A percentile compares a stretch with the other conserved stretches of the same genome.
Evolutionary conservation across 2,329 filamentous ascomycete genomes (phyloP).

Genomic region (Fusarium sp.): DNA sequence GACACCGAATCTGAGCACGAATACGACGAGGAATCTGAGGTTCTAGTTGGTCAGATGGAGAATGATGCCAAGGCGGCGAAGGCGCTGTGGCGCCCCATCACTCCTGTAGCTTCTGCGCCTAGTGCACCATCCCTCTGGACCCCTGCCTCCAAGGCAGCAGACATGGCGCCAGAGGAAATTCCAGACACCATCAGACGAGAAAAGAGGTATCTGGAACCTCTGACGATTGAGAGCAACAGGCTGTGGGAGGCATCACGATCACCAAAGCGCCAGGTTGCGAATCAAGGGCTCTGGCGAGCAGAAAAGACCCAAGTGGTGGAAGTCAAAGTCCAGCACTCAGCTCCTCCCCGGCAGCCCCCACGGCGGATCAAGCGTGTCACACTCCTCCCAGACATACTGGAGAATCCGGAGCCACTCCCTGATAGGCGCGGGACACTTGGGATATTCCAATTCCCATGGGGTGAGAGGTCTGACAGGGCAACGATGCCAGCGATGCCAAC

Average conservation of each 20-base stretch:
- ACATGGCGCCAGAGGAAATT: slow-evolving; percentile 19
- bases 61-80: slow-evolving; percentile 32
- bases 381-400: slow-evolving; percentile 71
- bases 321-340: slow-evolving; percentile 51
- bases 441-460: slow-evolving; percentile 76
- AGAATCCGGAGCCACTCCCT: slow-evolving; percentile 70
- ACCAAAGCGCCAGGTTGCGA: slow-evolving; percentile 6
- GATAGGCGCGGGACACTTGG: slow-evolving; percentile 70
- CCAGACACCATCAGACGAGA: slow-evolving; percentile 15
- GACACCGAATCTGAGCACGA: slow-evolving; percentile 59
- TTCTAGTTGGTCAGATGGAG: slow-evolving; percentile 24
- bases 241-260: slow-evolving; percentile 35
- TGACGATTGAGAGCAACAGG: slow-evolving; percentile 38
- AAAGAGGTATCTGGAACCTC: slow-evolving; percentile 27
- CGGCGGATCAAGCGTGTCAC: slow-evolving; percentile 69
- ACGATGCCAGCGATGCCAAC: slow-evolving; percentile 56
- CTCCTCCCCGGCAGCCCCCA: slow-evolving; percentile 66
- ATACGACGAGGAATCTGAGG: slow-evolving; percentile 44
- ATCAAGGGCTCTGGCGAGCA: slow-evolving; percentile 36
- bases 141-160: slow-evolving; percentile 25
- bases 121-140: slow-evolving; percentile 40
- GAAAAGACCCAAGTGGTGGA: slow-evolving; percentile 28
- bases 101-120: slow-evolving; percentile 20
- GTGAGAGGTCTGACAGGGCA: slow-evolving; percentile 70
- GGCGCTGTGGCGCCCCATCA: slow-evolving; percentile 38